Evolutionary conservation across 1,139 yeast genomes (phyloP).

Genomic region (Pichia sp.): DNA sequence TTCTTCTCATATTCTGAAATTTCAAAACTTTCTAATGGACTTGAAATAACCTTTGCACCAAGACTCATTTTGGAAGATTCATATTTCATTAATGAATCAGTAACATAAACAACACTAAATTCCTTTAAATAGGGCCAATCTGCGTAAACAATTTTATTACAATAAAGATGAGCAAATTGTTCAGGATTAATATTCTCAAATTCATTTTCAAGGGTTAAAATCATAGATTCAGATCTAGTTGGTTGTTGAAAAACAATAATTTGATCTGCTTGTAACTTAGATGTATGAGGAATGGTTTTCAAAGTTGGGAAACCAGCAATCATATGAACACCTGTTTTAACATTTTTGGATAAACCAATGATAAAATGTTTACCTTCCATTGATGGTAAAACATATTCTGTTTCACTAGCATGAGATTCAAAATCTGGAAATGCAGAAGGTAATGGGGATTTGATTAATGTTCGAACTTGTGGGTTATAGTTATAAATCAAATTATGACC

Average conservation of each 20-base stretch:
- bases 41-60: conserved; percentile 32
- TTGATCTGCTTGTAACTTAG: conserved; percentile 41
- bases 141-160: conserved; percentile 60
- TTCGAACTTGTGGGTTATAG: conserved; percentile 71
- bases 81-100: conserved; percentile 48
- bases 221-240: conserved; percentile 75
- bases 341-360: conserved; percentile 63
- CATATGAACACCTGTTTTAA: conserved; percentile 59
- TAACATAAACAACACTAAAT: conserved; percentile 61
- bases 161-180: conserved; percentile 54
- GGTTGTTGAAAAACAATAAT: conserved; percentile 82
- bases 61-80: conserved; percentile 39
- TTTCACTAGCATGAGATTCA: conserved; percentile 70
- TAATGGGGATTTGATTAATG: conserved; percentile 67
- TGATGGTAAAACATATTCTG: conserved; percentile 45
- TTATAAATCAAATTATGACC: conserved; percentile 65
- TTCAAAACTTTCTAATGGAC: conserved; percentile 35
- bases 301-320: conserved; percentile 91
- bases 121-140: conserved; percentile 90
- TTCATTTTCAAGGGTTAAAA: conserved; percentile 52
- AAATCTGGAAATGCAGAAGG: conserved; percentile 74
- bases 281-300: conserved; percentile 56
- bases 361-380: conserved; percentile 41
- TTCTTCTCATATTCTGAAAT: conserved; percentile 24
- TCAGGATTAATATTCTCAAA: conserved; percentile 44